Evolutionary conservation across 768 basidiomycete species (phyloP).

Genomic region (Lentinula sp.): DNA sequence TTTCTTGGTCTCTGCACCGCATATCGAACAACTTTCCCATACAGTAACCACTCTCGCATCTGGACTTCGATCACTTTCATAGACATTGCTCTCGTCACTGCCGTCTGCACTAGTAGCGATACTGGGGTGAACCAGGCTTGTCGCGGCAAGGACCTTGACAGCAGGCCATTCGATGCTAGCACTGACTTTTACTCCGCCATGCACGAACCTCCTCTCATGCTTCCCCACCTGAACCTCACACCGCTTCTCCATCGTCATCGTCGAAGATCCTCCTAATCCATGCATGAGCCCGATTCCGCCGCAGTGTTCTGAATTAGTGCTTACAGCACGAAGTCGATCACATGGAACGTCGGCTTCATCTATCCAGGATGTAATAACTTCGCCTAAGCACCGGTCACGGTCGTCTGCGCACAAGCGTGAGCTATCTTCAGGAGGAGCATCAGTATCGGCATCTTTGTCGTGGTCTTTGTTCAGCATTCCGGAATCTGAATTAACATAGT

Average conservation of each 20-base stretch:
- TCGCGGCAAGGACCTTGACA: not conserved
- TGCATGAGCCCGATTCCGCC: not conserved
- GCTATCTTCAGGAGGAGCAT: not conserved
- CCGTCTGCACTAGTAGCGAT: not conserved
- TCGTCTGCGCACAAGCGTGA: constrained; percentile 7
- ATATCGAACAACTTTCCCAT: constrained; percentile 48
- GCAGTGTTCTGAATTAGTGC: not conserved
- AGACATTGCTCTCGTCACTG: not conserved
- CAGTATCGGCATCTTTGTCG: not conserved
- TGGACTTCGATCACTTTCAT: not conserved
- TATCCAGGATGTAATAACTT: not conserved
- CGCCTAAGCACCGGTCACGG: not conserved
- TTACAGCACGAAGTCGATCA: not conserved
- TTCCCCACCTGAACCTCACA: constrained; percentile 19
- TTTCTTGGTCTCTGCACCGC: constrained; percentile 27
- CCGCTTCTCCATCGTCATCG: constrained; percentile 5
- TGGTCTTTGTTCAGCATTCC: not conserved
- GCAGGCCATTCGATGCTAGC: constrained; percentile 12
- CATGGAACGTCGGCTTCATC: constrained; percentile 1
- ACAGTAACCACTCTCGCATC: constrained; percentile 15
- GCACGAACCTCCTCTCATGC: constrained; percentile 31
- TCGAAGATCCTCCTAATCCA: not conserved
- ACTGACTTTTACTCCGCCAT: constrained; percentile 24
- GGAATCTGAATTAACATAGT: constrained; percentile 27
- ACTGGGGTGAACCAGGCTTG: not conserved